Base-by-base conservation (phyloP, 108 stramenopile species). In the Schizochytrium sp. region DNA sequence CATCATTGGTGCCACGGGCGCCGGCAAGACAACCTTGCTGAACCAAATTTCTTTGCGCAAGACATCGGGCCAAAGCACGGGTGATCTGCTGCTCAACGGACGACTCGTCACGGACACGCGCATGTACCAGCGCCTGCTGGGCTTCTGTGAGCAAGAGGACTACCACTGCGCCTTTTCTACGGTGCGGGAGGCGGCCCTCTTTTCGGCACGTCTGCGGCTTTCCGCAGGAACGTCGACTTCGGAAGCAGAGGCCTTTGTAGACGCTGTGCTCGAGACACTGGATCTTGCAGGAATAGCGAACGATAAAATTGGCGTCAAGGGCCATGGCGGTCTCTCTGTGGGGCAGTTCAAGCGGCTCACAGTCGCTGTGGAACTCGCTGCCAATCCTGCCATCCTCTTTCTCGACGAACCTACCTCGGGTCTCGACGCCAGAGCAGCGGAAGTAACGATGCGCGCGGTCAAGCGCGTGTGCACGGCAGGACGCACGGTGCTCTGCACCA, bases 81-180 rank as follows among this genome's bases (percentile, higher is more conserved):
- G 96, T 44, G 96, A 97, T 29, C 89, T 89, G 23, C 47, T 97
- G 51, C 16, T 83, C 0, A 34, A 53, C 51, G 76, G 76, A 6
- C 45, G 28, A 55, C 34, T 69, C 25, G 63, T 69, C 25, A 63
- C 91, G 12, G 88, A 89, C 14, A 72, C 19, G 10, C 19, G 28
- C 23, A 6, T 6, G 23, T 83, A 53, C 51, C 76, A 12, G 51
- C 45, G 76, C n/a, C 45, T 28, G 45, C 94, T 95, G 12, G 97
- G 97, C 19, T 98, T 96, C 72, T 96, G 96, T 10, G 96, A 96
- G 88, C 97, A 98, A 87, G 95, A 96, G 72, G 97, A 97, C 90
- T 91, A 95, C 18, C 96, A 96, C 88, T 89, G 93, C 59, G 94
- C 96, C 18, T 92, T 94, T 34, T 88, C 95, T 59, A 98, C 96